phyloP scores from a whole-genome alignment of 2,329 filamentous ascomycete genomes.

The Fusarium papillatum region DNA sequence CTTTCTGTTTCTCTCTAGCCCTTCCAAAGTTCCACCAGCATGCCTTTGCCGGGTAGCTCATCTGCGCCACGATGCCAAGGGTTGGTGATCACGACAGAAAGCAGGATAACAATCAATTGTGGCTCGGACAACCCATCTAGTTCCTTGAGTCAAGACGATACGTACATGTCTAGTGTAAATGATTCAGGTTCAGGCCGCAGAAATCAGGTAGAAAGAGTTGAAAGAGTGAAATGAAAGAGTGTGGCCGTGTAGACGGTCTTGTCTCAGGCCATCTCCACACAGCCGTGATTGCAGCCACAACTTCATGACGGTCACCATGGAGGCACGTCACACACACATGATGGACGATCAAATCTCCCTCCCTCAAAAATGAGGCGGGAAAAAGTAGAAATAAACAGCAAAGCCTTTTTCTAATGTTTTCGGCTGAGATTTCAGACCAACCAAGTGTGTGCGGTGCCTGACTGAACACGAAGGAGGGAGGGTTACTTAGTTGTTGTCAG shows the following conservation, averaged over 20 bases:
- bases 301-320: slow-evolving; percentile 27
- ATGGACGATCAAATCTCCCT: slow-evolving; percentile 4
- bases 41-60: neutral
- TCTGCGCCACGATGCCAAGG: slow-evolving; percentile 1
- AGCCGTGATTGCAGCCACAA: slow-evolving; percentile 13
- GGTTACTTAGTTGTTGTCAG: neutral
- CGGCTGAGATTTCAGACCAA: neutral
- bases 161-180: neutral
- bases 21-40: neutral
- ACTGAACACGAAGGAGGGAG: neutral
- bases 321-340: neutral
- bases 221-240: neutral
- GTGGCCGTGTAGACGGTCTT: neutral
- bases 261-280: slow-evolving; percentile 21
- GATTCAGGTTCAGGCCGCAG: neutral
- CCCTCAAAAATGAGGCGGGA: slow-evolving; percentile 2
- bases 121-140: neutral
- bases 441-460: neutral
- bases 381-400: slow-evolving; percentile 6
- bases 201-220: neutral
- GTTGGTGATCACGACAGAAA: neutral
- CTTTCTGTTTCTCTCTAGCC: neutral
- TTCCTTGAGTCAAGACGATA: neutral
- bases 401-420: neutral
- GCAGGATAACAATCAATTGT: neutral